Evolutionary conservation across 2,329 filamentous ascomycete species (phyloP), one percentile per base, ranked within the genome.

Genomic region (Drechmeria coniospora): DNA sequence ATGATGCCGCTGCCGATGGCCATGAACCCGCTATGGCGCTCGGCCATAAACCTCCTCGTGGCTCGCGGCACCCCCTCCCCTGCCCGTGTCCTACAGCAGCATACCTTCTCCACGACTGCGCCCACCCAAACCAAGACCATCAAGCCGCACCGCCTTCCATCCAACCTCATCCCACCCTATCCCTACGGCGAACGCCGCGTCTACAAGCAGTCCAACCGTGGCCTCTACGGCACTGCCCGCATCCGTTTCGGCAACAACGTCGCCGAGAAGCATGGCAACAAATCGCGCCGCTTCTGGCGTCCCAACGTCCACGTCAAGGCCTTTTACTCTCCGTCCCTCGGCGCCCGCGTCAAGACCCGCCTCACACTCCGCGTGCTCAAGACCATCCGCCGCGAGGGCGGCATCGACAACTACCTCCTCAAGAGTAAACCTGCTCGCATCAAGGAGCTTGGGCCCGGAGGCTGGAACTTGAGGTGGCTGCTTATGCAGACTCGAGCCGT

Each of bases 391-490:
- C 87, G 84, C 49, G 73, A 78, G 36, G 87, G 87, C 33, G 84
- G 90, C 6, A 63, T 98, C 37, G 90, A 98, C 53, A 74, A 84
- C 45, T 98, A 98, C 57, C 62, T 98, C 25, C 63, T 93, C 23
- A 84, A 83, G 40, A 68, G 74, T 49, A 90, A 83, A 56, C 61
- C 77, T 11, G 67, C 64, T 22, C 69, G 90, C 37, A 66, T 95
- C 46, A 80, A 76, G 59, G 82, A 93, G 53, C 62, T 98, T 32
- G 90, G 90, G 5, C 74, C 87, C 28, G 78, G 78, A 38, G 90
- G 90, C 6, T 98, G 90, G 90, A 72, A 76, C 42, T 58, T 98
- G 45, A 65, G 90, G 38, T 94, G 84, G 80, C 69, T 80, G 36
- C 62, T 98, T 35, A 83, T 94, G 76, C 81, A 87, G 58, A 84